phyloP scores from a whole-genome alignment of 805 yeast genomes.

The Starmerella bacillaris region DNA sequence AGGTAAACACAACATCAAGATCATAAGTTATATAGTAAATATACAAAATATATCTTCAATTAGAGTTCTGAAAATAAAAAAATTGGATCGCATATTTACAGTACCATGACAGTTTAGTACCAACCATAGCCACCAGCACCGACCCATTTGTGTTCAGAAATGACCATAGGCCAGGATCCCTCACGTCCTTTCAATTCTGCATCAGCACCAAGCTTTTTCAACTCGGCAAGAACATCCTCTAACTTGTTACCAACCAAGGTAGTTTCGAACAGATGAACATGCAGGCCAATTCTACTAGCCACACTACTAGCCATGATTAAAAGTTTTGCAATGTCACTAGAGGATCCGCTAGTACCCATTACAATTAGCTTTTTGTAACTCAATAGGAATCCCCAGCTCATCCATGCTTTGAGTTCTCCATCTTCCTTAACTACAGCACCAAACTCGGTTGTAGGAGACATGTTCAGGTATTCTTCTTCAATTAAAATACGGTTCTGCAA shows the following conservation, averaged over 20 bases:
- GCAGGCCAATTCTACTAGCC: background rate
- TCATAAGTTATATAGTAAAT: too few species aligned
- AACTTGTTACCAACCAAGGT: background rate
- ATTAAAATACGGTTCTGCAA: constrained; percentile 1
- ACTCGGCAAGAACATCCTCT: background rate
- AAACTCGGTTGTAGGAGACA: background rate
- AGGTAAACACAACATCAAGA: too few species aligned
- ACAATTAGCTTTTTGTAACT: background rate
- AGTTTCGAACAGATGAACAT: background rate
- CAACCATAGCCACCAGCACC: background rate
- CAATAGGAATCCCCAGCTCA: background rate
- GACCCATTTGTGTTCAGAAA: background rate
- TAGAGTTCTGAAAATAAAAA: too few species aligned
- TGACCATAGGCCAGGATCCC: background rate
- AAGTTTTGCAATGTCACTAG: background rate
- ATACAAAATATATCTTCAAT: too few species aligned
- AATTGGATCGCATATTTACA: too few species aligned
- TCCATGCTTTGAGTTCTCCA: too few species aligned
- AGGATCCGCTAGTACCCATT: background rate
- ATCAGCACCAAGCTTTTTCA: background rate
- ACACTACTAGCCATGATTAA: background rate
- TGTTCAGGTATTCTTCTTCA: background rate
- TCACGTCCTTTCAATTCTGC: background rate
- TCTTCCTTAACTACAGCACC: background rate
- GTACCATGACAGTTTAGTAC: too few species aligned